A percentile compares a stretch with the other conserved stretches of the same genome.
Conservation (phyloP, 495 filamentous ascomycete species). For the Xylaria nigripes region DNA sequence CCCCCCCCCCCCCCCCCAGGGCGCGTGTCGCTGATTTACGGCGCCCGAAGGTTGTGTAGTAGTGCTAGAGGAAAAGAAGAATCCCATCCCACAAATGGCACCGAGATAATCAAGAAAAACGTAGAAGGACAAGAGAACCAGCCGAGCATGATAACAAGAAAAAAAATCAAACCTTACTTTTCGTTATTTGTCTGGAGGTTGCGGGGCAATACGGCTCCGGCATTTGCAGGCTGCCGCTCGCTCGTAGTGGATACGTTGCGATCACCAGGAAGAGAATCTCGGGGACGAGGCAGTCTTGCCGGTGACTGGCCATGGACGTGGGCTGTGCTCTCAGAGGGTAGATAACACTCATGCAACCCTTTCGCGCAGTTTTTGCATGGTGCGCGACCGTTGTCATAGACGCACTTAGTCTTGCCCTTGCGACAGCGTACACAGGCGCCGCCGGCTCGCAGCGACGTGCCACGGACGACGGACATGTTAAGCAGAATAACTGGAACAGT, state of each 20-base stretch:
- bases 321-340: conserved; percentile 43
- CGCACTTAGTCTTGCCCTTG: conserved; percentile 48
- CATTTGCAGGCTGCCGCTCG: conserved; percentile 36
- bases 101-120: neutral
- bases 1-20: neutral
- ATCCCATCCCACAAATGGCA: no score
- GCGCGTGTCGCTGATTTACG: conserved; percentile 5
- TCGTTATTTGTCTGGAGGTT: conserved; percentile 35
- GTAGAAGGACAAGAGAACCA: neutral
- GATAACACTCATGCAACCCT: conserved; percentile 46
- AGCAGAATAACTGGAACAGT: neutral
- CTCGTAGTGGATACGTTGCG: conserved; percentile 35
- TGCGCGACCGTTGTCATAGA: conserved; percentile 44
- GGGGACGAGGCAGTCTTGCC: conserved; percentile 26
- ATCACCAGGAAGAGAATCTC: conserved; percentile 40
- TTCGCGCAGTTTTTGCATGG: conserved; percentile 49
- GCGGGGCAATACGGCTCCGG: conserved; percentile 34
- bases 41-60: neutral
- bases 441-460: conserved; percentile 44
- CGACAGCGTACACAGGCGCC: conserved; percentile 47
- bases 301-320: conserved; percentile 39
- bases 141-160: neutral
- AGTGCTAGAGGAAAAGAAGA: conserved; percentile 2
- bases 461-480: conserved; percentile 39
- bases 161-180: conserved; percentile 33